Evolutionary conservation across 2,329 filamentous ascomycete species (phyloP), one percentile per base, ranked within the genome.

Genomic region (Tolypocladium ovalisporum): DNA sequence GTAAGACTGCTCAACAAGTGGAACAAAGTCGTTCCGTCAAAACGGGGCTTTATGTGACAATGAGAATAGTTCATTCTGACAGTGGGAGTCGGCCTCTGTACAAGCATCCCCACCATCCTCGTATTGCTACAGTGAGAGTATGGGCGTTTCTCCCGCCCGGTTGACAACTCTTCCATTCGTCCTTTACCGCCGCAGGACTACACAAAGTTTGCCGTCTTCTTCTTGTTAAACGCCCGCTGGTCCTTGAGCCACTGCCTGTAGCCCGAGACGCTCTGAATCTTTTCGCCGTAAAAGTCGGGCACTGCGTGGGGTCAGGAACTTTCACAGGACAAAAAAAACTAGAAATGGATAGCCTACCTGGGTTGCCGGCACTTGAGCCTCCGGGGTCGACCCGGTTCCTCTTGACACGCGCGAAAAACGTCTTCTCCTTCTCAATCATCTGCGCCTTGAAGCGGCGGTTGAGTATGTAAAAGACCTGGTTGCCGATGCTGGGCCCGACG

Each of bases 231-330:
- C 12, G 92, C 93, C 61, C 93, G 82, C 79, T 97, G 94, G 69
- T 99, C 94, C 79, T 96, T 97, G 67, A 99, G 76, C 94, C 94
- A 99, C 71, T 90, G 87, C 67, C 94, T 80, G 73, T 97, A 99
- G 52, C 90, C 92, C 56, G 86, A 81, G 27, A 97, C 90, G 66
- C 91, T 96, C 55, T 89, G 89, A 66, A 99, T 96, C 81, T 97
- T 97, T 77, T 99, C 94, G 66, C 94, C 94, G 68, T 99, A 99
- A 75, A 96, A 99, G 71, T 99, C 94, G 49, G 93, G 92, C 1
- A 96, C 89, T 81, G 56, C 3, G 52, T 9, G n/a, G 35, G 5
- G 56, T 69, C 59, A 70, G 64, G 22, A 52, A 44, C 39, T 32
- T n/a, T 35, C 19, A 24, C 22, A 13, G 7, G 12, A 32, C 1